Conservation (phyloP, 2,329 filamentous ascomycete species). For the Pyricularia grisea region DNA sequence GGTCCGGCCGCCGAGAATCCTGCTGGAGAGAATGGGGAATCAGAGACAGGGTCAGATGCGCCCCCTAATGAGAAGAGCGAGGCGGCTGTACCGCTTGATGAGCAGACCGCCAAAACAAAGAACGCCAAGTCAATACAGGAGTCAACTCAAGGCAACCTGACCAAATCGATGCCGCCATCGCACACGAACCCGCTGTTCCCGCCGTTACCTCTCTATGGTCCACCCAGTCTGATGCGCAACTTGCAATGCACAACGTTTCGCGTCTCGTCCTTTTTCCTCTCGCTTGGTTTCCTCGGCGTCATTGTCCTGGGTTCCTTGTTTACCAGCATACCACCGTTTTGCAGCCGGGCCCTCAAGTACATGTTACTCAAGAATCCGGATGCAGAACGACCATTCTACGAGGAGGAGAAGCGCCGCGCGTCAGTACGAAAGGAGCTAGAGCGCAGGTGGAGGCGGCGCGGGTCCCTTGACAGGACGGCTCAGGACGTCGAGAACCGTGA, state of each 20-base stretch:
- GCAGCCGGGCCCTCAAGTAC: constrained; percentile 38
- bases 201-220: constrained; percentile 72
- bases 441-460: constrained; percentile 48
- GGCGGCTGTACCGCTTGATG: neutral
- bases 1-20: neutral
- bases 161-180: constrained; percentile 47
- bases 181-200: constrained; percentile 77
- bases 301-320: constrained; percentile 69
- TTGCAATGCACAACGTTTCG: constrained; percentile 59
- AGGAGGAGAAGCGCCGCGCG: constrained; percentile 58
- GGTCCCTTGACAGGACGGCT: constrained; percentile 33
- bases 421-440: constrained; percentile 47
- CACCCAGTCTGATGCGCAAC: constrained; percentile 55
- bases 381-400: constrained; percentile 53
- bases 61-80: neutral
- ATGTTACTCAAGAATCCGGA: constrained; percentile 53
- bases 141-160: constrained; percentile 35
- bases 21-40: too few species aligned
- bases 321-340: constrained; percentile 49
- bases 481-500: constrained; percentile 17
- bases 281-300: constrained; percentile 64
- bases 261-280: constrained; percentile 63
- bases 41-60: neutral
- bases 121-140: constrained; percentile 29
- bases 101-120: constrained; percentile 11